Percentiles rank a stretch among this genome's conserved stretches.
Evolutionary conservation across 768 basidiomycete species (phyloP).

Genomic region (Hygrocybe coccinea): DNA sequence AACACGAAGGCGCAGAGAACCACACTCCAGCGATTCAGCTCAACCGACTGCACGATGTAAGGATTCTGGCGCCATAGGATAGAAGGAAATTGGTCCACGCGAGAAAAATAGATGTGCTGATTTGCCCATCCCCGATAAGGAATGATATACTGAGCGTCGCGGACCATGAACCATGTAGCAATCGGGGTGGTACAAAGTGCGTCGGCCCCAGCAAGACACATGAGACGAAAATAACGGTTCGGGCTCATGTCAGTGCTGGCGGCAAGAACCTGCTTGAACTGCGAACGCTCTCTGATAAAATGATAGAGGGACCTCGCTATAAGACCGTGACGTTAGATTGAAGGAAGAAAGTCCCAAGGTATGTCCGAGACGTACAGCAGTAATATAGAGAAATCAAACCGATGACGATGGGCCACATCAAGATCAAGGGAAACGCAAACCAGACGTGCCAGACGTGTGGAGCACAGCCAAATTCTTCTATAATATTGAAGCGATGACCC

Average conservation of each 20-base stretch:
- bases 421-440: conserved; percentile 32
- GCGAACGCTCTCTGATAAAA: conserved; percentile 8
- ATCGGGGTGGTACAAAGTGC: conserved; percentile 40
- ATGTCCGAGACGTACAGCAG: conserved; percentile 27
- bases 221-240: conserved; percentile 45
- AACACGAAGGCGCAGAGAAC: conserved; percentile 42
- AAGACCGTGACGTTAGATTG: neutral
- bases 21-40: conserved; percentile 35
- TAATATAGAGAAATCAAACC: conserved; percentile 38
- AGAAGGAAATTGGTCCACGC: conserved; percentile 25
- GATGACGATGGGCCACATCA: conserved; percentile 38
- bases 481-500: conserved; percentile 42
- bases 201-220: conserved; percentile 43
- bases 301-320: conserved; percentile 15
- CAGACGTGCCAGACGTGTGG: conserved; percentile 35
- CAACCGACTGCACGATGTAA: conserved; percentile 12
- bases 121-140: conserved; percentile 44
- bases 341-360: neutral
- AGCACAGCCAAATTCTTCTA: conserved; percentile 46
- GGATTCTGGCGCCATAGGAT: conserved; percentile 22
- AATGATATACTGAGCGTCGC: conserved; percentile 24
- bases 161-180: conserved; percentile 26
- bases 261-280: conserved; percentile 10
- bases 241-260: conserved; percentile 32
- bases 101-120: conserved; percentile 35